A percentile compares a stretch with the other conserved stretches of the same genome.
Evolutionary conservation across 2,329 filamentous ascomycete species (phyloP).

Genomic region (Colletotrichum musicola): DNA sequence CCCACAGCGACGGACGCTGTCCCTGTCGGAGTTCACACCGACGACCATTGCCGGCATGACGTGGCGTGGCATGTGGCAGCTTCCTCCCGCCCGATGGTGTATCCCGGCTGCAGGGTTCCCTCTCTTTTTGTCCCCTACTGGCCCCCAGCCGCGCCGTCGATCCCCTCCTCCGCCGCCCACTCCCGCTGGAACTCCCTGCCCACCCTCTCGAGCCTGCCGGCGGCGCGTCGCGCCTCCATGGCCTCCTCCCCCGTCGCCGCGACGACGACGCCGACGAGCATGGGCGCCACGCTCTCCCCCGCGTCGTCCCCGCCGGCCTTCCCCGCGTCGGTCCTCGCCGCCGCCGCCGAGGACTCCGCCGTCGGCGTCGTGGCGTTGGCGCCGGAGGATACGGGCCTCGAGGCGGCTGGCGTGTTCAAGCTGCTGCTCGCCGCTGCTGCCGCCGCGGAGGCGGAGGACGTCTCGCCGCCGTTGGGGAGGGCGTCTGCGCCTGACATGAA

Average conservation of each 20-base stretch:
- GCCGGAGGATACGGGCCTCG: conserved; percentile 20
- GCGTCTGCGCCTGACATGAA: conserved; percentile 56
- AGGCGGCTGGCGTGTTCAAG: conserved; percentile 14
- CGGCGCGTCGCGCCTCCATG: conserved; percentile 65
- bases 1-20: no score
- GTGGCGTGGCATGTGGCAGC: no score
- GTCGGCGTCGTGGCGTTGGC: conserved; percentile 18
- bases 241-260: conserved; percentile 61
- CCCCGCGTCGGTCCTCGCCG: conserved; percentile 8
- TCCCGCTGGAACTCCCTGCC: conserved; percentile 67
- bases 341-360: conserved; percentile 3
- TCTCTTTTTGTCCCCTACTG: not conserved
- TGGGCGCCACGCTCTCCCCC: conserved; percentile 53
- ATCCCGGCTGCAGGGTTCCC: not conserved
- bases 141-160: conserved; percentile 21
- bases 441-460: conserved; percentile 12
- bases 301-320: conserved; percentile 11
- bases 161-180: conserved; percentile 56
- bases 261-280: conserved; percentile 68
- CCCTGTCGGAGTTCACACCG: not conserved
- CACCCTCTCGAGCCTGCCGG: conserved; percentile 65
- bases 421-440: conserved; percentile 1
- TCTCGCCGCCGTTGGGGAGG: conserved; percentile 30
- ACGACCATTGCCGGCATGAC: not conserved
- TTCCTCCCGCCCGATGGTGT: not conserved